A percentile compares a stretch with the other conserved stretches of the same genome.
phyloP scores from a whole-genome alignment of 2,329 filamentous ascomycete genomes.

The Trichoderma simmonsii region DNA sequence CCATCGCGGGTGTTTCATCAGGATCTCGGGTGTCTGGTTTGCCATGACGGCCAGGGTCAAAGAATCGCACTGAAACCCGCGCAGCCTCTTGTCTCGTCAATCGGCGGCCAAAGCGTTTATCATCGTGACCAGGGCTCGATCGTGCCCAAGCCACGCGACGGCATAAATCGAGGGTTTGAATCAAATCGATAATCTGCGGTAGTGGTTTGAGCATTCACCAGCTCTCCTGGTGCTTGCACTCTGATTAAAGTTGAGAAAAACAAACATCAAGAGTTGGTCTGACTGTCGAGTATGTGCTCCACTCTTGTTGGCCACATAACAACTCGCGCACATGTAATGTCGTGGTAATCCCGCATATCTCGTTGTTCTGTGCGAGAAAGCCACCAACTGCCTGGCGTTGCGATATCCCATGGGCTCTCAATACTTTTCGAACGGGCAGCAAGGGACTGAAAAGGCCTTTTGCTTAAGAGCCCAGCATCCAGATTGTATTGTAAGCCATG shows the following conservation, averaged over 20 bases:
- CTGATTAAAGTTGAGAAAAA: not conserved
- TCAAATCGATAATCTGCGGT: not conserved
- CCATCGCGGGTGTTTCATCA: not conserved
- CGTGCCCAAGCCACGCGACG: not conserved
- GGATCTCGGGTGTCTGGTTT: not conserved
- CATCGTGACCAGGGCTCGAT: not conserved
- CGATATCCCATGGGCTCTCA: not conserved
- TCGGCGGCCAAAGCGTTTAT: not conserved
- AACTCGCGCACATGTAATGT: not conserved
- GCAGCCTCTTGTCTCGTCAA: not conserved
- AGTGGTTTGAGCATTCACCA: not conserved
- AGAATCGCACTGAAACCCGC: not conserved
- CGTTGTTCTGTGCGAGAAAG: not conserved
- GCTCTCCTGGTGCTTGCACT: not conserved
- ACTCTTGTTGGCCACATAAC: constrained; percentile 4
- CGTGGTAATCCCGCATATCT: not conserved
- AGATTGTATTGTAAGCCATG: not conserved
- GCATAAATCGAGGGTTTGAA: not conserved
- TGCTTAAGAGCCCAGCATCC: not conserved
- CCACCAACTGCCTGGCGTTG: not conserved
- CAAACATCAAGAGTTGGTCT: not conserved
- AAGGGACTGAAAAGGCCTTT: not conserved
- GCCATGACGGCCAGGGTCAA: not conserved
- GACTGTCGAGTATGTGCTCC: not conserved
- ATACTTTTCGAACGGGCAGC: not conserved